Percentiles rank a stretch among this genome's conserved stretches.
Conservation (phyloP, 176 grass and related monocot species). For the Aegilops bicornis region DNA sequence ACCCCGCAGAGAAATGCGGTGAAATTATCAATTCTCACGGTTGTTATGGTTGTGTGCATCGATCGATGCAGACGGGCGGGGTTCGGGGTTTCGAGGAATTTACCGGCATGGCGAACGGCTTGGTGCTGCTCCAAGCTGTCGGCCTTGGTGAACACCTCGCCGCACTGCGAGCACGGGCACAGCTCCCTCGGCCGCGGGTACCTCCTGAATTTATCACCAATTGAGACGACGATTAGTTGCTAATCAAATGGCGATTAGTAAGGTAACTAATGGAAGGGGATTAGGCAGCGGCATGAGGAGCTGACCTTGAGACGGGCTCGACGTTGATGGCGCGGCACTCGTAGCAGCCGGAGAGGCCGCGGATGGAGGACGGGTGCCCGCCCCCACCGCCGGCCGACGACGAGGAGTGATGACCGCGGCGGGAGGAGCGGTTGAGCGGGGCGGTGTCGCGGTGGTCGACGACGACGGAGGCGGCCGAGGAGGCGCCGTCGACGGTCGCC, state of each 20-base stretch:
- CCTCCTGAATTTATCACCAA: conserved; percentile 36
- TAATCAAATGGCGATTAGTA: too few relatives aligned
- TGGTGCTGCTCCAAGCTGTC: conserved; percentile 90
- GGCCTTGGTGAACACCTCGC: conserved; percentile 86
- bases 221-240: background rate
- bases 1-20: too few relatives aligned
- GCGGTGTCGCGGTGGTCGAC: conserved; percentile 38
- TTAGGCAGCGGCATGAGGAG: background rate
- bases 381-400: background rate
- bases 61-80: background rate
- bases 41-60: background rate
- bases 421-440: conserved; percentile 28
- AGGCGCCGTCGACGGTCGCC: conserved; percentile 38
- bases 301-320: conserved; percentile 64
- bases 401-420: conserved; percentile 34
- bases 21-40: too few relatives aligned
- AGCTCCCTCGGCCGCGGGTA: conserved; percentile 71
- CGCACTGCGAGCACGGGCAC: conserved; percentile 67
- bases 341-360: conserved; percentile 74
- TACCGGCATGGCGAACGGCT: conserved; percentile 79
- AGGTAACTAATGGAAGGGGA: background rate
- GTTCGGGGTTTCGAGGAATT: background rate
- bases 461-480: conserved; percentile 38
- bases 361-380: conserved; percentile 33
- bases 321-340: conserved; percentile 88